These are phyloP conservation scores for Candida berthetii DNA, from an alignment of 805 yeast species.

Conservation along the genomic window DNA sequence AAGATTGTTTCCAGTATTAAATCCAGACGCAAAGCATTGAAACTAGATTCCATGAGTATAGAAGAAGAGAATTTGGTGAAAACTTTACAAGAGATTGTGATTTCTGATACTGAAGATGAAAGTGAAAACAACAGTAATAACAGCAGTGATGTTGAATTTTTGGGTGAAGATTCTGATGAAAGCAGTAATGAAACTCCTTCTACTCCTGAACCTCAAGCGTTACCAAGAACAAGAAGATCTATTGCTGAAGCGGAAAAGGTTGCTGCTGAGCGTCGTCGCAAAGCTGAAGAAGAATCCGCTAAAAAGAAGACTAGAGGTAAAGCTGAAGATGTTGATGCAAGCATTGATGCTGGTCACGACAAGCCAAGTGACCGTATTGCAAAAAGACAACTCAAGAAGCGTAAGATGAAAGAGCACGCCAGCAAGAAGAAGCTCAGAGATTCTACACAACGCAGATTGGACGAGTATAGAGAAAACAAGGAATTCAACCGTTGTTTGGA, in stretches of 20 bases:
- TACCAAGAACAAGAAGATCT: constrained; percentile 20
- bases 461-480: constrained; percentile 28
- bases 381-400: constrained; percentile 26
- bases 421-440: constrained; percentile 21
- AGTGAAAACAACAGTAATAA: constrained; percentile 16
- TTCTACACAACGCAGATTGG: constrained; percentile 22
- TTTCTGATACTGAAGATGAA: constrained; percentile 25
- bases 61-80: constrained; percentile 36
- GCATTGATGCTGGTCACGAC: constrained; percentile 13
- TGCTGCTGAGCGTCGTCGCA: constrained; percentile 12
- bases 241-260: constrained; percentile 14
- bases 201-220: constrained; percentile 7
- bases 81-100: constrained; percentile 29
- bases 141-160: constrained; percentile 3
- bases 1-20: constrained; percentile 47
- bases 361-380: constrained; percentile 30
- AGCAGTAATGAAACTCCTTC: constrained; percentile 4
- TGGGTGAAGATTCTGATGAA: constrained; percentile 1
- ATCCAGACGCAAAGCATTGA: constrained; percentile 51
- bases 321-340: not conserved
- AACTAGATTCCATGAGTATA: constrained; percentile 33
- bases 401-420: constrained; percentile 25
- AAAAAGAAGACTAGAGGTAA: constrained; percentile 10
- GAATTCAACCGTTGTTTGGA: constrained; percentile 42
- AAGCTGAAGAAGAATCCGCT: constrained; percentile 7